Evolutionary conservation across 768 basidiomycete species (phyloP), one percentile per base, ranked within the genome.

Genomic region (Tricholoma flavovirens): DNA sequence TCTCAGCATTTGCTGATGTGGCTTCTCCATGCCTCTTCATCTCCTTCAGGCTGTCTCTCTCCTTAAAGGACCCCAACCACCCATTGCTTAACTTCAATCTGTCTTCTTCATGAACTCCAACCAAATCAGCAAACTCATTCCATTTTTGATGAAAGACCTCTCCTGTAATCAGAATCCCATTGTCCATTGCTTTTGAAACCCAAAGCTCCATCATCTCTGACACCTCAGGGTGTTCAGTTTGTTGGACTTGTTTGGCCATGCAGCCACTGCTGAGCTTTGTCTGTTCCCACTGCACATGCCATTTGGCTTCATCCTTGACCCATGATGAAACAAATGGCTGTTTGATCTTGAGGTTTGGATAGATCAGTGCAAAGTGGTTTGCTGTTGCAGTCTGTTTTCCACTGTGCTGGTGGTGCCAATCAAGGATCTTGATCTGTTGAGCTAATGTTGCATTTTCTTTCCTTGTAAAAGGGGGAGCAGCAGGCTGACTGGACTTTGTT

Each of bases 121-220:
- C 62, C 29, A 67, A 54, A 12, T 73, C 64, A 5, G 71, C 70
- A 69, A 77, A 76, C 2, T 2, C 1, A 3, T 11, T 62, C 67
- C 70, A 74, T 58, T 77, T 75, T 30, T 70, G 61, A 0, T 50
- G 40, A 40, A 77, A 58, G 11, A 74, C 66, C n/a, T 68, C 68
- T 0, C 73, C 70, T 30, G 64, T 76, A 15, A 78, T 26, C 0
- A 64, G 15, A n/a, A 77, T 49, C 1, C 53, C 53, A 54, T 73
- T 64, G 1, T 32, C 32, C 67, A 70, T 68, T 14, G 70, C 75
- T 38, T 51, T 53, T 22, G 35, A 5, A 21, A 59, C 46, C 59
- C 59, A 59, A 1, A 59, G 15, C 12, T 59, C 29, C 6, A 59
- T 35, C 59, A 59, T 59, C 43, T 59, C 48, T 9, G 51, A 52